Evolutionary conservation across 2,329 filamentous ascomycete genomes (phyloP).

Genomic region (Colletotrichum noveboracense): DNA sequence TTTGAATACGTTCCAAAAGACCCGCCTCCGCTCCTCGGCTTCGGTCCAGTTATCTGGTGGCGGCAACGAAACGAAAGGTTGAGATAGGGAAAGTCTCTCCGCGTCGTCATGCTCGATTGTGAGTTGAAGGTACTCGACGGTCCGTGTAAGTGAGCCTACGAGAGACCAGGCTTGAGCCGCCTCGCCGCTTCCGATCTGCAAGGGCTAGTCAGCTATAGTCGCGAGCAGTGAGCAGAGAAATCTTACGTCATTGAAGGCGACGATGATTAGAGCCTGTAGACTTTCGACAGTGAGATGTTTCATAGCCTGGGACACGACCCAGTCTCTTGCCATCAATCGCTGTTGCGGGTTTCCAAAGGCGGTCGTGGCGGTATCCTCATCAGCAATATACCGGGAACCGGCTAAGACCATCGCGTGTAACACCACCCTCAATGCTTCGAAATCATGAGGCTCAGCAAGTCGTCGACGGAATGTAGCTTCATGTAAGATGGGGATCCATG

Average conservation of each 20-base stretch:
- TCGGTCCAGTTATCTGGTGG: constrained; percentile 31
- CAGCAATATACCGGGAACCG: constrained; percentile 30
- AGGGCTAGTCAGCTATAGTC: neutral
- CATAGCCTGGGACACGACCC: constrained; percentile 33
- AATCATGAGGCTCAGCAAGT: constrained; percentile 25
- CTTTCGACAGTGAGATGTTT: constrained; percentile 38
- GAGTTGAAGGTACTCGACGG: constrained; percentile 34
- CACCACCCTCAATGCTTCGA: constrained; percentile 31
- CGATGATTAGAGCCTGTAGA: constrained; percentile 39
- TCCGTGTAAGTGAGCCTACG: constrained; percentile 33
- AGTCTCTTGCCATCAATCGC: constrained; percentile 14
- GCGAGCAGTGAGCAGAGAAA: constrained; percentile 18
- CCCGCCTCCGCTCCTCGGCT: constrained; percentile 32
- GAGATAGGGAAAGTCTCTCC: constrained; percentile 27
- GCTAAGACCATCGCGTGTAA: constrained; percentile 38
- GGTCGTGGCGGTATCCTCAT: constrained; percentile 22
- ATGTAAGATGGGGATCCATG: constrained; percentile 44
- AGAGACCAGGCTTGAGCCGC: constrained; percentile 31
- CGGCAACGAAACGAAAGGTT: constrained; percentile 31
- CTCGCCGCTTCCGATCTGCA: constrained; percentile 33
- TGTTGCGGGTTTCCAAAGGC: neutral
- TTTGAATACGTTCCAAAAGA: constrained; percentile 38
- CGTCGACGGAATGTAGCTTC: constrained; percentile 31
- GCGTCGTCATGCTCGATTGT: constrained; percentile 32
- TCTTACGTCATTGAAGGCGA: constrained; percentile 40